Base-by-base conservation (phyloP, 805 yeast species). In the Candida nemodendra region DNA sequence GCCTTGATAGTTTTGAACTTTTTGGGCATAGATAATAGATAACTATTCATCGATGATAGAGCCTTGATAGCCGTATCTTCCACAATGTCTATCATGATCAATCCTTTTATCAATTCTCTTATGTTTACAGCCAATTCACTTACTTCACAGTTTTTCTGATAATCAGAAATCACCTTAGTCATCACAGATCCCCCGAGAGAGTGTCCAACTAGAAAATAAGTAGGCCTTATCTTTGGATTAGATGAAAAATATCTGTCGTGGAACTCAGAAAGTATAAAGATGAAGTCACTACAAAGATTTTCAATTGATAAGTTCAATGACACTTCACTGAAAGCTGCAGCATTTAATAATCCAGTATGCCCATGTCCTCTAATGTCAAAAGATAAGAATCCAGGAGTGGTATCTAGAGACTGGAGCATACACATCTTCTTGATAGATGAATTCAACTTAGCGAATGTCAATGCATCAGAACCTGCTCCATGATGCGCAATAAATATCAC, bases 351-450 rank as follows among this genome's bases (percentile, higher is more conserved):
- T 14, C 41, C 50, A 0, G 85, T 73, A 11, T 57, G 51, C 0
- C 96, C 96, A 58, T 93, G 99, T 0, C 95, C 96, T 38, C 98
- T 71, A 32, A 81, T 75, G 61, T 93, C 98, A 59, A 76, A 87
- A 0, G 81, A 57, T 32, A 90, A 70, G 2, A 84, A 56, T 0
- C 91, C 96, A 4, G 84, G 79, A 14, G 52, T 40, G 14, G 57
- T 63, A 2, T 66, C 57, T 3, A 64, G 58, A 7, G 49, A 41
- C 23, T 45, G 41, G 2, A 32, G 29, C 15, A 41, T 34, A 40
- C 77, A 46, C 8, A 56, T 53, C 31, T 52, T 59, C 1, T 72
- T 65, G 18, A 87, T 45, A 12, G 71, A 60, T 32, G 58, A 56
- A 2, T 75, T 61, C 17, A 87, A 51, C 18, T 66, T 56, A 1